These are phyloP conservation scores for Saccharomycopsis hybrid DNA, from an alignment of 1,139 yeast species.

Conservation along the genomic window DNA sequence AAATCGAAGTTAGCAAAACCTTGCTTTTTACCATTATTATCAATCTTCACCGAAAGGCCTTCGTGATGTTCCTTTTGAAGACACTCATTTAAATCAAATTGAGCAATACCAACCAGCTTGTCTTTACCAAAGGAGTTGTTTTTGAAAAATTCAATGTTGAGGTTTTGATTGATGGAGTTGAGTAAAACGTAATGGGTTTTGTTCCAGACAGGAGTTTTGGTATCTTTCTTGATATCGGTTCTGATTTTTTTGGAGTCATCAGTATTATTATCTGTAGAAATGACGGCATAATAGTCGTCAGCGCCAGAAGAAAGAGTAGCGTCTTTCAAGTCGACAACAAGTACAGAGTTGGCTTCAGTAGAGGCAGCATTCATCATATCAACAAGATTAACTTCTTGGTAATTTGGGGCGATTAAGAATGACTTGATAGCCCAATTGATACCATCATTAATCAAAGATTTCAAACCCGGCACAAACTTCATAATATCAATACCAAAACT, in stretches of 20 bases:
- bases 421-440: slow-evolving; percentile 57
- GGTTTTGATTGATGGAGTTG: slow-evolving; percentile 47
- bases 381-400: slow-evolving; percentile 65
- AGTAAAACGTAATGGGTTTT: slow-evolving; percentile 59
- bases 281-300: neutral
- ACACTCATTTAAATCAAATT: slow-evolving; percentile 50
- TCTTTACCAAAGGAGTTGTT: slow-evolving; percentile 16
- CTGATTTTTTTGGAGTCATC: slow-evolving; percentile 48
- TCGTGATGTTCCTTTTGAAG: slow-evolving; percentile 43
- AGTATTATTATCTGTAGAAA: slow-evolving; percentile 26
- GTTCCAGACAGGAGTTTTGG: slow-evolving; percentile 52
- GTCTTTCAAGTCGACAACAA: slow-evolving; percentile 55
- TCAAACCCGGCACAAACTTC: slow-evolving; percentile 75
- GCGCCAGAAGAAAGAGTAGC: slow-evolving; percentile 32
- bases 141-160: slow-evolving; percentile 49
- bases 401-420: slow-evolving; percentile 77
- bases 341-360: slow-evolving; percentile 62
- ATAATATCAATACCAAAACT: slow-evolving; percentile 74
- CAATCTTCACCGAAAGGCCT: slow-evolving; percentile 21
- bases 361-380: slow-evolving; percentile 57
- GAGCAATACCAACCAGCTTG: slow-evolving; percentile 48
- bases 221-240: slow-evolving; percentile 47
- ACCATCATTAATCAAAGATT: slow-evolving; percentile 63
- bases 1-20: slow-evolving; percentile 17
- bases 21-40: slow-evolving; percentile 26